Conservation (phyloP, 192 early-diverging fungal species). For the Gryganskiella cystojenkinii region DNA sequence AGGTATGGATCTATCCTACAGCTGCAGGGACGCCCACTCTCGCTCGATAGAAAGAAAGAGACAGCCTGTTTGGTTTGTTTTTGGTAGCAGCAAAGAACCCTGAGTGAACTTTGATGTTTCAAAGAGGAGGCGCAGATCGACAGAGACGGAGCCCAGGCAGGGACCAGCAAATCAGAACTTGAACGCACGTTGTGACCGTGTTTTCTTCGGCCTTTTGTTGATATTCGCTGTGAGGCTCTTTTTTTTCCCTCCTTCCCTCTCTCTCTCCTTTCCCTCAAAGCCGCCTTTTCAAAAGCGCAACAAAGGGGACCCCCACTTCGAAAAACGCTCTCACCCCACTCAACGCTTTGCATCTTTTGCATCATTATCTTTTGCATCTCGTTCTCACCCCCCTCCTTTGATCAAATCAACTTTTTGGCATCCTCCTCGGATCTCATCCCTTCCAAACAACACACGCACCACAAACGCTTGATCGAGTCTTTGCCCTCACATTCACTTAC, state of each 20-base stretch:
- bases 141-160: background rate
- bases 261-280: background rate
- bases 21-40: no score
- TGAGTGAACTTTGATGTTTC: slow-evolving; percentile 5
- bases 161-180: background rate
- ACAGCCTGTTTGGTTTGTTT: background rate
- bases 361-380: background rate
- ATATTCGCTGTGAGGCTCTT: no score
- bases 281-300: background rate
- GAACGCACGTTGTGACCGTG: background rate
- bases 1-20: no score
- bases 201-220: no score
- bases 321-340: background rate
- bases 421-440: background rate
- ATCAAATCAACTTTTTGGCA: no score
- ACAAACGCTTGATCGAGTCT: slow-evolving; percentile 24
- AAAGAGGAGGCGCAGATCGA: slow-evolving; percentile 1
- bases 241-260: background rate
- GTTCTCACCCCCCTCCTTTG: background rate
- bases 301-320: background rate
- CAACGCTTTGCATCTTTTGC: background rate
- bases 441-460: background rate
- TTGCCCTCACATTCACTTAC: no score
- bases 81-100: background rate
- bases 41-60: no score